phyloP scores from a whole-genome alignment of 176 grass and related monocot genomes.

The Bromus sterilis region DNA sequence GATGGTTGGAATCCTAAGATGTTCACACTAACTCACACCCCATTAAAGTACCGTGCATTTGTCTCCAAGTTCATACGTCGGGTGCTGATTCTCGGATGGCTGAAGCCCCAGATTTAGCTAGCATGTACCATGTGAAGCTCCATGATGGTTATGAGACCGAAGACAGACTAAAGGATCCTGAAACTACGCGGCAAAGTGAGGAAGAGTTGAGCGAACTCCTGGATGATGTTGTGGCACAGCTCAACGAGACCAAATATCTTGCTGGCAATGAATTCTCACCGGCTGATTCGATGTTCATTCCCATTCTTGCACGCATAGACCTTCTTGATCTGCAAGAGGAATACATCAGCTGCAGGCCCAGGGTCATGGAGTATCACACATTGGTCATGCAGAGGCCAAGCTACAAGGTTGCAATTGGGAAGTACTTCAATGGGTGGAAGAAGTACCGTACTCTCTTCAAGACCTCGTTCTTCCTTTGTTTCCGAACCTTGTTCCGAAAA shows the following conservation, averaged over 20 bases:
- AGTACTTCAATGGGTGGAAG: constrained; percentile 83
- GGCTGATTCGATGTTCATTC: constrained; percentile 83
- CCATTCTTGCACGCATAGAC: constrained; percentile 66
- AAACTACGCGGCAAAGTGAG: too few relatives aligned
- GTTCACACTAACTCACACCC: constrained; percentile 65
- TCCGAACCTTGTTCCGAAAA: constrained; percentile 65
- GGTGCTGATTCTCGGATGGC: constrained; percentile 79
- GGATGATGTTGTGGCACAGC: too few relatives aligned
- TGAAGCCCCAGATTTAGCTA: constrained; percentile 73
- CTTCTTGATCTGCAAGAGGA: constrained; percentile 67
- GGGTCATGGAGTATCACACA: constrained; percentile 64
- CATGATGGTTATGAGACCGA: constrained; percentile 50
- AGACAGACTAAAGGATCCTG: constrained; percentile 58
- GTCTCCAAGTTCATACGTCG: constrained; percentile 69
- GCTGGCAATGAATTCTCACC: constrained; percentile 5
- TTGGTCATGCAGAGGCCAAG: constrained; percentile 79
- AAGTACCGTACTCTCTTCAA: constrained; percentile 72
- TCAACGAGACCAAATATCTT: neutral
- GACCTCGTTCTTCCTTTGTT: constrained; percentile 68
- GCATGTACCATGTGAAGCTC: constrained; percentile 81
- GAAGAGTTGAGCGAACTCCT: too few relatives aligned
- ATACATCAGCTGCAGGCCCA: constrained; percentile 75
- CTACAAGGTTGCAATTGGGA: constrained; percentile 76
- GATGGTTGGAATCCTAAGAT: constrained; percentile 66
- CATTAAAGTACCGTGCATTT: constrained; percentile 52